Conservation (phyloP, 2,329 filamentous ascomycete genomes). For the Graphilbum sp. region DNA sequence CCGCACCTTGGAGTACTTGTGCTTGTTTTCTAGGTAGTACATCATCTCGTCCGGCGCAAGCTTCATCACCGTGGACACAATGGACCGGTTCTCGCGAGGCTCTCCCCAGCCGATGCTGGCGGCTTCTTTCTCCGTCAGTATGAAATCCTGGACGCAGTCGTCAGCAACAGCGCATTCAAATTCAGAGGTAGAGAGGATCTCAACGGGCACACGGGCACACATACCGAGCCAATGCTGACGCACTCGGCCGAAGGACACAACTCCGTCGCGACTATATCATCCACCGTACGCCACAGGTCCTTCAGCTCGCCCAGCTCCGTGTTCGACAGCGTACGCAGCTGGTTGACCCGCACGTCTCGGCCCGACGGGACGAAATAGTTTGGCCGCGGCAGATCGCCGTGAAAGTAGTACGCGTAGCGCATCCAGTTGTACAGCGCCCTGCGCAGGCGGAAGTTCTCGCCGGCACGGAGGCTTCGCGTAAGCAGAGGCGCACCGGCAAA, state of each 20-base stretch:
- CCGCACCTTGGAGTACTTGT: constrained; percentile 26
- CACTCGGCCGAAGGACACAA: constrained; percentile 29
- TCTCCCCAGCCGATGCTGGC: constrained; percentile 15
- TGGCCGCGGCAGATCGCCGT: constrained; percentile 22
- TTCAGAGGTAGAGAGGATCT: no score
- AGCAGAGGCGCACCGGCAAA: constrained; percentile 26
- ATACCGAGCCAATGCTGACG: constrained; percentile 17
- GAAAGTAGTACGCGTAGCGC: constrained; percentile 36
- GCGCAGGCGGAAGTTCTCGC: constrained; percentile 30
- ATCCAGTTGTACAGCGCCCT: constrained; percentile 37
- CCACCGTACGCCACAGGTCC: constrained; percentile 28
- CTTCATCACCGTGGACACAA: constrained; percentile 26
- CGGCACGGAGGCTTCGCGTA: constrained; percentile 23
- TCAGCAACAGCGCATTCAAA: no score
- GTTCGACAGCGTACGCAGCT: constrained; percentile 27
- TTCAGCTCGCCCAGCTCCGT: constrained; percentile 26
- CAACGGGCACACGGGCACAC: no score
- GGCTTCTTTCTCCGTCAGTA: constrained; percentile 10
- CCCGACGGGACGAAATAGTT: constrained; percentile 8
- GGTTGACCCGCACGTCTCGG: constrained; percentile 22
- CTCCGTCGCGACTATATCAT: constrained; percentile 26
- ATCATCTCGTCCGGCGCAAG: constrained; percentile 32
- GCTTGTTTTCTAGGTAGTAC: constrained; percentile 28
- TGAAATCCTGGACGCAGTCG: constrained; percentile 10
- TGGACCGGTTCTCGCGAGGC: constrained; percentile 14